Conservation (phyloP, 352 stramenopile genomes). For the Phytophthora niederhauseri region DNA sequence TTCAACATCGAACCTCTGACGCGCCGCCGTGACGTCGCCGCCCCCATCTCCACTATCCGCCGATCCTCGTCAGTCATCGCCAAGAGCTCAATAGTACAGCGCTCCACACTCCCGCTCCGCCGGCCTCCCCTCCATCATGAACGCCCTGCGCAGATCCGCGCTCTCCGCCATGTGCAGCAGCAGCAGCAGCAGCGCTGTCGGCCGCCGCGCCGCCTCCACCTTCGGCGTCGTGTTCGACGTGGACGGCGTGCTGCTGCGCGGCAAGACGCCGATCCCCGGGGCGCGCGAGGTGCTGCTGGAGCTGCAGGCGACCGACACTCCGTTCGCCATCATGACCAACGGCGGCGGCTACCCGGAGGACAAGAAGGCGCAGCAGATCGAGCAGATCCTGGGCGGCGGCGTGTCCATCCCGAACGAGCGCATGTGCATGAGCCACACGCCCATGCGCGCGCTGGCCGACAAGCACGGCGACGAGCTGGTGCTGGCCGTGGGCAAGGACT, state of each 20-base stretch:
- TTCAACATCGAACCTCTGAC: slow-evolving; percentile 1
- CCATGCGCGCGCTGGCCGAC: slow-evolving; percentile 69
- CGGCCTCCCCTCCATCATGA: slow-evolving; percentile 18
- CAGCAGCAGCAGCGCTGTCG: not conserved
- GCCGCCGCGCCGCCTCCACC: slow-evolving; percentile 37
- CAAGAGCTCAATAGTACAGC: slow-evolving; percentile 10
- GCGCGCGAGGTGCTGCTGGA: slow-evolving; percentile 73
- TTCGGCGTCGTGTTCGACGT: slow-evolving; percentile 88
- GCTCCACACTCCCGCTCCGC: slow-evolving; percentile 1
- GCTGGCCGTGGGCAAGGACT: slow-evolving; percentile 82
- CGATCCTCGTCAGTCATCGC: not conserved
- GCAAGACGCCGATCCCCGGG: slow-evolving; percentile 73
- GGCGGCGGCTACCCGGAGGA: slow-evolving; percentile 78
- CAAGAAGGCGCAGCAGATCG: slow-evolving; percentile 79
- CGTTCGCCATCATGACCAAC: slow-evolving; percentile 90
- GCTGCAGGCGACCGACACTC: slow-evolving; percentile 59
- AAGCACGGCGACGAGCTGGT: slow-evolving; percentile 79
- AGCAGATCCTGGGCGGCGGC: slow-evolving; percentile 65
- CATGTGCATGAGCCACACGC: slow-evolving; percentile 85
- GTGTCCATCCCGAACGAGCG: slow-evolving; percentile 48
- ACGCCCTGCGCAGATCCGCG: slow-evolving; percentile 19
- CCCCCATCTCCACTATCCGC: slow-evolving; percentile 2
- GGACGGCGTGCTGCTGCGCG: slow-evolving; percentile 80
- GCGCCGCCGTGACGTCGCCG: slow-evolving; percentile 9
- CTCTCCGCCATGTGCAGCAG: slow-evolving; percentile 6